A percentile compares a stretch with the other conserved stretches of the same genome.
Conservation (phyloP, 2,329 filamentous ascomycete genomes). For the Mollisiaceae sp. region DNA sequence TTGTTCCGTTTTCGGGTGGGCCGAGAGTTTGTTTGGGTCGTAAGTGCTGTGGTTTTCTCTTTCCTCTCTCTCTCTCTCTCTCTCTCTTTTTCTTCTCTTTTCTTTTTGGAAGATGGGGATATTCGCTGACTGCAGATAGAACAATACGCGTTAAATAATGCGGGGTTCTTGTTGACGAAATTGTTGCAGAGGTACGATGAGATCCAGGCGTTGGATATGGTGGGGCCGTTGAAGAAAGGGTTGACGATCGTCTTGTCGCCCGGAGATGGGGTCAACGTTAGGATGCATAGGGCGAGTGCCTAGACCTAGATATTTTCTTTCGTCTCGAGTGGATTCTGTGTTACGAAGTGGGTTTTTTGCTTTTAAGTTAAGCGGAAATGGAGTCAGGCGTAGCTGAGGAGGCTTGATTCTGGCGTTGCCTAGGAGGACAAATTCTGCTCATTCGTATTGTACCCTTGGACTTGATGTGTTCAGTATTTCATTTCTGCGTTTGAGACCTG, state of each 20-base stretch:
- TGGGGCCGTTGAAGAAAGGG: conserved; percentile 26
- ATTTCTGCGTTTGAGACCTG: conserved; percentile 5
- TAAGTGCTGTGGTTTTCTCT: conserved; percentile 40
- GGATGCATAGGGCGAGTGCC: conserved; percentile 28
- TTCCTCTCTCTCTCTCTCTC: no score
- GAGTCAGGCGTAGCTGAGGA: neutral
- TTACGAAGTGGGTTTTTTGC: neutral
- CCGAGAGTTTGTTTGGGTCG: conserved; percentile 72
- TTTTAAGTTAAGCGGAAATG: neutral
- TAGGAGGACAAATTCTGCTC: neutral
- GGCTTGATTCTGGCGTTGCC: neutral
- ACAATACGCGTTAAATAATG: conserved; percentile 36
- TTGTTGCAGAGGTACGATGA: conserved; percentile 42
- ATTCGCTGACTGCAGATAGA: conserved; percentile 12
- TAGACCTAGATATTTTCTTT: neutral
- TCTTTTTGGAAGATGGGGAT: neutral
- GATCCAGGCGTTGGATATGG: conserved; percentile 33
- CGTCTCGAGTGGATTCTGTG: neutral
- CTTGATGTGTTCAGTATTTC: neutral
- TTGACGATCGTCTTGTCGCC: conserved; percentile 31
- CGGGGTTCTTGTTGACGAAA: conserved; percentile 39
- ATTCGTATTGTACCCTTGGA: neutral
- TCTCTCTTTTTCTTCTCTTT: no score
- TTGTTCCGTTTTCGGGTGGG: conserved; percentile 75
- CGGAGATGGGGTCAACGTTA: conserved; percentile 33